A percentile compares a stretch with the other conserved stretches of the same genome.
These are phyloP conservation scores for Neocucurbitaria cava DNA, from an alignment of 2,329 filamentous ascomycete genomes.

Conservation along the genomic window DNA sequence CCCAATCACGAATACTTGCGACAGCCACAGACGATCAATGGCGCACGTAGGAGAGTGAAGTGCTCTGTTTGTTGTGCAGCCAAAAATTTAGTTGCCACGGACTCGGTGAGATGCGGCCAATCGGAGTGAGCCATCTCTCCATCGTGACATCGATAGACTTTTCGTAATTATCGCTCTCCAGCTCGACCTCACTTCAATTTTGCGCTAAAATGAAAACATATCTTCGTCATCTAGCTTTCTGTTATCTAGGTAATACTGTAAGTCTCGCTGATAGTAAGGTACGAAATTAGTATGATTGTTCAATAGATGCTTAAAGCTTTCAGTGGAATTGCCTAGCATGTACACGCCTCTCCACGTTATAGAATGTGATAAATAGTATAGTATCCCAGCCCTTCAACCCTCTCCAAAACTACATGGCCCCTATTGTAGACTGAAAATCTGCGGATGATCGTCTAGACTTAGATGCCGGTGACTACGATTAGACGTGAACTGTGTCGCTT, in stretches of 20 bases:
- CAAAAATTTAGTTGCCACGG: conserved; percentile 16
- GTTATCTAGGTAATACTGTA: background rate
- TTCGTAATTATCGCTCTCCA: too few species aligned
- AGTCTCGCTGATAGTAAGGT: background rate
- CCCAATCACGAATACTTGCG: conserved; percentile 8
- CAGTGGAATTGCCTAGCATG: too few species aligned
- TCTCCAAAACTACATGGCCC: background rate
- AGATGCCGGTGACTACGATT: background rate
- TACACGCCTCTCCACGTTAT: too few species aligned
- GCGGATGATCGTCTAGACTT: background rate
- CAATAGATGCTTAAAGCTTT: background rate
- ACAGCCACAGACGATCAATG: conserved; percentile 15
- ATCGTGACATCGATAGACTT: background rate
- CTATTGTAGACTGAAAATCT: background rate
- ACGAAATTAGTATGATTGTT: background rate
- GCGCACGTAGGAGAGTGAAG: conserved; percentile 3
- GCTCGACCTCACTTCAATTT: too few species aligned
- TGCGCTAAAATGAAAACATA: too few species aligned
- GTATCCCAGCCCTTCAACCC: too few species aligned
- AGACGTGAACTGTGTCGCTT: background rate
- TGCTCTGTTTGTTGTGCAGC: conserved; percentile 29
- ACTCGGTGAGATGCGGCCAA: conserved; percentile 1
- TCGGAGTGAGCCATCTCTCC: conserved; percentile 2
- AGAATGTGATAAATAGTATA: too few species aligned
- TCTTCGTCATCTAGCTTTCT: background rate